Percentiles rank a stretch among this genome's conserved stretches.
Evolutionary conservation across 192 early-diverging fungal species (phyloP).

Genomic region (Backusella luteola): DNA sequence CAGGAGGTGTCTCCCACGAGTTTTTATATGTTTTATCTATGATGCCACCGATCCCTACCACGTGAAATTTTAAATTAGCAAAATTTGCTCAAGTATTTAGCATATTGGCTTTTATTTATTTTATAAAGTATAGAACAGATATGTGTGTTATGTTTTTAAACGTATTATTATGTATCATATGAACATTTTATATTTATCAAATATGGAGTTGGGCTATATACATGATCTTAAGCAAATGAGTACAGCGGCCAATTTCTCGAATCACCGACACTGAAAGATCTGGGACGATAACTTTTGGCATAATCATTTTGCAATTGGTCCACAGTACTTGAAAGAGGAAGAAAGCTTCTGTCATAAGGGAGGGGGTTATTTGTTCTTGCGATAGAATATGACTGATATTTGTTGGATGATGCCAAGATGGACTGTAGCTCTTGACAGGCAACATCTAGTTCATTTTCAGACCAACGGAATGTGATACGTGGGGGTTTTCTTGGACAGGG

Average conservation of each 20-base stretch:
- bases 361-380: constrained; percentile 17
- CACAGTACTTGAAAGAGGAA: constrained; percentile 6
- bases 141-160: neutral
- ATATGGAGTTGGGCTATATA: neutral
- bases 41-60: neutral
- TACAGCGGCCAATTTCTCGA: neutral
- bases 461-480: neutral
- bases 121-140: neutral
- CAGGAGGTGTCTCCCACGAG: neutral
- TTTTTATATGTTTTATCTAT: neutral
- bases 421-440: constrained; percentile 18
- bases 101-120: neutral
- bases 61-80: neutral
- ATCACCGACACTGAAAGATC: constrained; percentile 26
- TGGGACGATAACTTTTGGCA: constrained; percentile 6
- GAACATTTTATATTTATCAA: neutral
- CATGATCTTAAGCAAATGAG: constrained; percentile 1
- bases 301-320: neutral
- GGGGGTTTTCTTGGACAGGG: constrained; percentile 19
- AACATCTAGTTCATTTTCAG: constrained; percentile 6
- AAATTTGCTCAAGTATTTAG: neutral
- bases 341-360: constrained; percentile 19
- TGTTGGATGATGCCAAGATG: neutral
- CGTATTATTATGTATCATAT: neutral
- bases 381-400: neutral